Evolutionary conservation across 148 eudicot species (phyloP).

Genomic region (Talinum fruticosum): DNA sequence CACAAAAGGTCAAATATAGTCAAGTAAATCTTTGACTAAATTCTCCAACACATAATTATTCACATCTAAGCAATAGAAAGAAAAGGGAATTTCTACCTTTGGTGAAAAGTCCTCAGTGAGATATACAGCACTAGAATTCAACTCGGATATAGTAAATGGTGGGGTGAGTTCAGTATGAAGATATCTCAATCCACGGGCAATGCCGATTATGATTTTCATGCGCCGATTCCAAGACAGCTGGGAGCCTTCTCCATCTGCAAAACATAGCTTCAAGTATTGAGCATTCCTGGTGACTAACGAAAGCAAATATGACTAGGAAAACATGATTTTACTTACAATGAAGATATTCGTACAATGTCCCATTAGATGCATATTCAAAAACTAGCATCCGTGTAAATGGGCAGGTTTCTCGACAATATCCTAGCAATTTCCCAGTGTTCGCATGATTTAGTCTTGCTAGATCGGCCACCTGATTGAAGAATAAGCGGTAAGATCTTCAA

Average conservation of each 20-base stretch:
- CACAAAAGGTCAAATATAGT: constrained; percentile 2
- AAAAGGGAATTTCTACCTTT: constrained; percentile 50
- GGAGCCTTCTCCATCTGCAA: constrained; percentile 82
- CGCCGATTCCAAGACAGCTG: constrained; percentile 90
- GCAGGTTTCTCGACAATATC: constrained; percentile 75
- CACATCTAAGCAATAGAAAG: not conserved
- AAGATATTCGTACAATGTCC: constrained; percentile 85
- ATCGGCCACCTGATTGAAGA: constrained; percentile 67
- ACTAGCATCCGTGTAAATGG: constrained; percentile 93
- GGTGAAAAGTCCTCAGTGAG: constrained; percentile 93
- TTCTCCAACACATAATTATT: not conserved
- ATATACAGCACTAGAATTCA: constrained; percentile 83
- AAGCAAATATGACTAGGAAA: not conserved
- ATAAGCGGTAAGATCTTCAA: not conserved
- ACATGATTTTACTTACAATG: constrained; percentile 63
- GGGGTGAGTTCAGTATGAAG: constrained; percentile 89
- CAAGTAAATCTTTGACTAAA: not conserved
- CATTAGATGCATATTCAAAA: constrained; percentile 87
- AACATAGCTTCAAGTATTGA: constrained; percentile 13
- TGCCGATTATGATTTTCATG: constrained; percentile 82
- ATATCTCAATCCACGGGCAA: constrained; percentile 80
- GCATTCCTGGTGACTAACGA: not conserved
- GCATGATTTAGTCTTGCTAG: constrained; percentile 83
- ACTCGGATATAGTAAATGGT: constrained; percentile 76
- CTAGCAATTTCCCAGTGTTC: constrained; percentile 75